Evolutionary conservation across 768 basidiomycete genomes (phyloP), one percentile per base, ranked within the genome.

Genomic region (Infundibulicybe gibba): DNA sequence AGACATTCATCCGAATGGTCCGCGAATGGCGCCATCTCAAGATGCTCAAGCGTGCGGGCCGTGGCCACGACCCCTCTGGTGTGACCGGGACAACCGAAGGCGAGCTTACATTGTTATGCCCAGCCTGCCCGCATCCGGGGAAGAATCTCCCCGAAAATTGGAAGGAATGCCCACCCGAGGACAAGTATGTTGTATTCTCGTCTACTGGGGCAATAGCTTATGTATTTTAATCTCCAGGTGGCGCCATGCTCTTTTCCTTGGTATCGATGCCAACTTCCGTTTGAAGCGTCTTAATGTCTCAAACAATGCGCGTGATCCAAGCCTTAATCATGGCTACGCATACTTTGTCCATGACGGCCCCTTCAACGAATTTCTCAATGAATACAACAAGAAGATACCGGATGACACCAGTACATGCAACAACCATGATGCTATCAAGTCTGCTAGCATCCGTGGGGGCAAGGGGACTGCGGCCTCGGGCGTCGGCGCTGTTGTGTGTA

Each of bases 51-150:
- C 47, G 61, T 5, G 44, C 55, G 38, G 53, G 62, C 19, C 34
- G 59, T 32, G 54, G 60, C 40, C 56, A 64, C 47, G 49, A 60
- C 48, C 49, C 52, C 43, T 48, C 41, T 20, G 53, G 60, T 3
- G 47, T 47, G 3, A 16, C 17, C 2, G 49, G 32, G 6, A 65
- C 64, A 1, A 33, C 43, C 15, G 45, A 45, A 12, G 64, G 70
- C 0, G 58, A 61, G 48, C 52, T 58, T 10, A 62, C 61, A 0
- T 47, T 68, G 1, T 45, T 49, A 5, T 70, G 67, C 42, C 64
- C 64, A 2, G 64, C 65, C 2, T 72, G 70, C 48, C 70, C 69
- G 0, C 61, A 62, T 0, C 63, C 61, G 0, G 61, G 20, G 39
- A 54, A 52, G 16, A 62, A 62, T 25, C 31, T 57, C 17, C 49